Base-by-base conservation (phyloP, 768 basidiomycete species). In the Mycena filopes region DNA sequence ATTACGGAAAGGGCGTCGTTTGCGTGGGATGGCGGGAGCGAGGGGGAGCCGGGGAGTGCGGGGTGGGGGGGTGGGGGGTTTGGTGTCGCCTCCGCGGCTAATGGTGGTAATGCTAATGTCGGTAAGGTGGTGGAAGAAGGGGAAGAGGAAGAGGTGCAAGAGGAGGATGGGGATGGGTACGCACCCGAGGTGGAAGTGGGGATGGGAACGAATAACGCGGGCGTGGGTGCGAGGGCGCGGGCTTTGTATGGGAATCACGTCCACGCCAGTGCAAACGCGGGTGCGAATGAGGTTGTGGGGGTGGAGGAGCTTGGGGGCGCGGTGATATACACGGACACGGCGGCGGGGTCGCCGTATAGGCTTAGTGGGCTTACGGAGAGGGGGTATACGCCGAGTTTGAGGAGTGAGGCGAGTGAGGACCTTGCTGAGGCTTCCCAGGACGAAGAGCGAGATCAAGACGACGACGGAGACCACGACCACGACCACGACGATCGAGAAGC, bases 301-400 rank as follows among this genome's bases (percentile, higher is more conserved):
- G 36, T 40, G 21, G 21, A 41, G 36, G 16, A 36, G 20, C 53
- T 38, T 15, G 40, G 23, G n/a, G 56, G 46, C 56, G 56, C 56
- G 21, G 45, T 57, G 21, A 20, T 57, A 6, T 57, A 57, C 46
- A 57, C 29, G 23, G 43, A 57, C 46, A 57, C 29, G 23, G 56
- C 43, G 18, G 56, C 46, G 33, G 42, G 45, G 15, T 51, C 48
- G 55, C 65, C 65, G 41, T 66, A 69, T 38, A 43, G 68, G 13
- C 60, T 69, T 40, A 63, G 60, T 23, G 56, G 56, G 43, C 53
- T 63, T n/a, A 69, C 68, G 38, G 68, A 69, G 46, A 55, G 68
- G 25, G 67, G 55, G 33, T 69, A 62, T 29, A 60, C 67, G 41
- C 67, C 67, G 21, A 40, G 29, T 56, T 51, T 38, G 40, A 29